Percentiles rank a stretch among this genome's conserved stretches.
These are phyloP conservation scores for Aspergillus affinis DNA, from an alignment of 495 filamentous ascomycete species.

Conservation along the genomic window DNA sequence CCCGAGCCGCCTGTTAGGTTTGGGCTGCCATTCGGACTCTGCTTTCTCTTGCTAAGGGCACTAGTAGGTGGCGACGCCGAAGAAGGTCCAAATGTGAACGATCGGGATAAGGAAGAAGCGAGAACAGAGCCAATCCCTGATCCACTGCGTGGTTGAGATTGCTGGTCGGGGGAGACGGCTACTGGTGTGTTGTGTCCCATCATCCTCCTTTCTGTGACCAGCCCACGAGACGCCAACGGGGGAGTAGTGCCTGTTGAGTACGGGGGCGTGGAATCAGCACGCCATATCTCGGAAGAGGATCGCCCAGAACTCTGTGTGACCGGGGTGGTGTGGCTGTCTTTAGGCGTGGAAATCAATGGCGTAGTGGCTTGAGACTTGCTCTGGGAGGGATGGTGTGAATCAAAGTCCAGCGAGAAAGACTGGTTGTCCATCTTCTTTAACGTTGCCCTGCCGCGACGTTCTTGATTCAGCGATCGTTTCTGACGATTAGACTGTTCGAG, in stretches of 20 bases:
- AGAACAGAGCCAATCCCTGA: constrained; percentile 58
- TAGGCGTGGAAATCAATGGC: constrained; percentile 55
- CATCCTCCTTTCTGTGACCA: constrained; percentile 35
- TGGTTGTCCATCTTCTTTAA: constrained; percentile 23
- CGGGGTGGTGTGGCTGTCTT: constrained; percentile 54
- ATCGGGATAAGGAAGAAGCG: constrained; percentile 69
- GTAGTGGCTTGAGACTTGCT: constrained; percentile 35
- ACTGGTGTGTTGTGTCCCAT: constrained; percentile 62
- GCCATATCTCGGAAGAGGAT: constrained; percentile 40
- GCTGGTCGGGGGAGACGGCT: constrained; percentile 65
- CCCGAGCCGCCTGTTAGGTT: constrained; percentile 56
- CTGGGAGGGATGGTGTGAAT: constrained; percentile 26
- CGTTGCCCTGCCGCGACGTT: constrained; percentile 16
- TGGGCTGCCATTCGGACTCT: constrained; percentile 66
- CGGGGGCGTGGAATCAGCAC: constrained; percentile 50
- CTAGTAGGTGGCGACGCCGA: constrained; percentile 64
- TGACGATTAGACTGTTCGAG: constrained; percentile 63
- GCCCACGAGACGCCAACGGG: constrained; percentile 43
- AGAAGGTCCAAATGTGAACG: constrained; percentile 63
- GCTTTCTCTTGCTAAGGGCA: constrained; percentile 54
- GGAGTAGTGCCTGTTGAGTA: constrained; percentile 67
- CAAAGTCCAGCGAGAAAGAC: constrained; percentile 35
- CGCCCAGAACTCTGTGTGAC: constrained; percentile 57
- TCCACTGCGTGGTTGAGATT: constrained; percentile 40
- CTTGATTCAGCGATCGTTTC: constrained; percentile 10